Conservation (phyloP, 345 rosid genomes). For the Populus alba region DNA sequence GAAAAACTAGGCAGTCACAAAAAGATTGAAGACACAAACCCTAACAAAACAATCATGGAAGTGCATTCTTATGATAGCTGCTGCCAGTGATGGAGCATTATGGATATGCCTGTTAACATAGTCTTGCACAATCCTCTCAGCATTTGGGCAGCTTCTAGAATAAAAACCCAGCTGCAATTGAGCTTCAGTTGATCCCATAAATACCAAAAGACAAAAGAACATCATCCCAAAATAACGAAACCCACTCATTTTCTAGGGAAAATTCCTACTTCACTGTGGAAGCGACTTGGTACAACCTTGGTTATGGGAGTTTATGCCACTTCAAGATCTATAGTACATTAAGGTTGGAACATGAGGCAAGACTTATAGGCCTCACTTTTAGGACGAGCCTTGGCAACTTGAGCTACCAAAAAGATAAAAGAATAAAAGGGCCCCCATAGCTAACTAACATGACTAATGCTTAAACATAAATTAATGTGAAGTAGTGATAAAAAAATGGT, state of each 20-base stretch:
- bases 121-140: conserved; percentile 61
- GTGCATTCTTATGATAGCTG: conserved; percentile 73
- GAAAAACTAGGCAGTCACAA: background rate
- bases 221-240: conserved; percentile 15
- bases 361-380: conserved; percentile 16
- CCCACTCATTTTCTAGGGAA: conserved; percentile 25
- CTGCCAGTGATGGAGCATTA: conserved; percentile 73
- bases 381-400: background rate
- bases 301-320: background rate
- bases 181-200: conserved; percentile 40
- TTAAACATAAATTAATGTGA: background rate
- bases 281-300: background rate
- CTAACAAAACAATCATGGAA: conserved; percentile 90
- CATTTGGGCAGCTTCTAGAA: conserved; percentile 64
- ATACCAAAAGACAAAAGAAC: conserved; percentile 29
- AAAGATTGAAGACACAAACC: conserved; percentile 24
- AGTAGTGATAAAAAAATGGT: background rate
- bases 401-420: background rate
- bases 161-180: conserved; percentile 61
- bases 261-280: background rate
- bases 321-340: background rate
- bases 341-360: background rate
- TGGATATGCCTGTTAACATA: conserved; percentile 55
- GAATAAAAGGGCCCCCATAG: conserved; percentile 22
- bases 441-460: conserved; percentile 25